A percentile compares a stretch with the other conserved stretches of the same genome.
phyloP scores from a whole-genome alignment of 1,284 basidiomycete genomes.

The Fomitiporia mediterranea region DNA sequence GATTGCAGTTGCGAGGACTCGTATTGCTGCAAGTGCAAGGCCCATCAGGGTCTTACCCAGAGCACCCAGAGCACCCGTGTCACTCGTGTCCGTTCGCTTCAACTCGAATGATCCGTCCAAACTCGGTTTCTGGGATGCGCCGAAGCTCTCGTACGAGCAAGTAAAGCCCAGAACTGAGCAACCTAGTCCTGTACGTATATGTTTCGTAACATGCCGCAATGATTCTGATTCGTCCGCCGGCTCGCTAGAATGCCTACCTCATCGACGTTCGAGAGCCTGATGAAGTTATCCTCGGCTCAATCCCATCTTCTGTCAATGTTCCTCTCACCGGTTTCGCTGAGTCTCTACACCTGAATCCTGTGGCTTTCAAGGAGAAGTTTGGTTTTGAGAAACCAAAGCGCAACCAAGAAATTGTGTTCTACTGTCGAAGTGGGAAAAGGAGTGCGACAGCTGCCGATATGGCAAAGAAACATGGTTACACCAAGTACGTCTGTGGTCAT shows the following conservation, averaged over 20 bases:
- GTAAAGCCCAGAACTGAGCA: conserved; percentile 79
- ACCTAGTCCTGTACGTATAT: conserved; percentile 66
- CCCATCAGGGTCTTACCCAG: not conserved
- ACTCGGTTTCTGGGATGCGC: conserved; percentile 61
- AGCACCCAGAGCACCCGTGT: not conserved
- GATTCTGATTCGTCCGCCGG: conserved; percentile 14
- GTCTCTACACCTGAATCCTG: conserved; percentile 60
- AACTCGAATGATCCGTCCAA: conserved; percentile 29
- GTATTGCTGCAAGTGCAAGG: not conserved
- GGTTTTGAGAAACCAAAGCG: conserved; percentile 82
- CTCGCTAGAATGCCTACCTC: conserved; percentile 66
- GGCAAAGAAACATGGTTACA: conserved; percentile 81
- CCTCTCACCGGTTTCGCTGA: conserved; percentile 78
- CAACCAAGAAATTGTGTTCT: conserved; percentile 85
- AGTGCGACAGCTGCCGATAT: conserved; percentile 81
- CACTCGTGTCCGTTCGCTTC: not conserved
- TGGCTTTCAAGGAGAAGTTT: conserved; percentile 63
- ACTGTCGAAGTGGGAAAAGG: conserved; percentile 90
- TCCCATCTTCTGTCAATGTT: conserved; percentile 92
- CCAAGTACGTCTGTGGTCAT: conserved; percentile 52
- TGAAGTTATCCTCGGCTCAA: conserved; percentile 91
- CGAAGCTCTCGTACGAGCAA: conserved; percentile 74
- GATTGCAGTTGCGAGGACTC: conserved; percentile 11
- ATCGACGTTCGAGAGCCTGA: conserved; percentile 94
- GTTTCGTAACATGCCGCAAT: not conserved